Percentiles rank a stretch among this genome's conserved stretches.
Evolutionary conservation across 2,329 filamentous ascomycete species (phyloP).

Genomic region (Acrocalymma vagum): DNA sequence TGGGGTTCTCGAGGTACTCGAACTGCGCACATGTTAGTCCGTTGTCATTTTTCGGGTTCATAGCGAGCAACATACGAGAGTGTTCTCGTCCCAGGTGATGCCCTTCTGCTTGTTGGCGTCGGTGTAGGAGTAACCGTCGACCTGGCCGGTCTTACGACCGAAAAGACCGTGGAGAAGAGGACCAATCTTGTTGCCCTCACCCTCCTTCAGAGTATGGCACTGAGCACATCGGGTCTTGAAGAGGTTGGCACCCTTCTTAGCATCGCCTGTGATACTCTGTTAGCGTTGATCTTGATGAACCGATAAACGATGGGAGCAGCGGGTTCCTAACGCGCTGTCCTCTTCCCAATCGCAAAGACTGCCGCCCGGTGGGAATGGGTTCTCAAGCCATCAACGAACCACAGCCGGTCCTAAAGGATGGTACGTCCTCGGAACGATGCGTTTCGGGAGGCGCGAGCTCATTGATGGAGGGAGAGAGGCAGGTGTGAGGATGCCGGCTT

Average conservation of each 20-base stretch:
- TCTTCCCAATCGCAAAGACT: conserved; percentile 18
- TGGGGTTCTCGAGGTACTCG: conserved; percentile 99
- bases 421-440: background rate
- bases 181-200: conserved; percentile 96
- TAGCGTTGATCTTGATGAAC: conserved; percentile 22
- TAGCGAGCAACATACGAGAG: conserved; percentile 70
- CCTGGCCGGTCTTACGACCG: conserved; percentile 91
- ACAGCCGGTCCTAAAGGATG: conserved; percentile 10
- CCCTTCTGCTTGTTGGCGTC: conserved; percentile 99
- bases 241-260: conserved; percentile 96
- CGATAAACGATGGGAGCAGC: conserved; percentile 10
- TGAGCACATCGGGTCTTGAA: conserved; percentile 86
- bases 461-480: conserved; percentile 29
- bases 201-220: conserved; percentile 95
- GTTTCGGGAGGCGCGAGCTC: conserved; percentile 24
- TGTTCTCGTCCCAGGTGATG: conserved; percentile 84
- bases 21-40: conserved; percentile 65
- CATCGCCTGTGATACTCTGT: conserved; percentile 71
- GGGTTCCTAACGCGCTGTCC: too few relatives aligned
- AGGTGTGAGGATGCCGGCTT: conserved; percentile 26
- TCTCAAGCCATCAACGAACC: conserved; percentile 2
- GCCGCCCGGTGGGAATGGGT: too few relatives aligned
- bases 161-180: conserved; percentile 97
- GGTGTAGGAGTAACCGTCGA: conserved; percentile 95
- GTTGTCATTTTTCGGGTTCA: background rate